phyloP scores from a whole-genome alignment of 2,329 filamentous ascomycete genomes.

The Fusarium redolens region DNA sequence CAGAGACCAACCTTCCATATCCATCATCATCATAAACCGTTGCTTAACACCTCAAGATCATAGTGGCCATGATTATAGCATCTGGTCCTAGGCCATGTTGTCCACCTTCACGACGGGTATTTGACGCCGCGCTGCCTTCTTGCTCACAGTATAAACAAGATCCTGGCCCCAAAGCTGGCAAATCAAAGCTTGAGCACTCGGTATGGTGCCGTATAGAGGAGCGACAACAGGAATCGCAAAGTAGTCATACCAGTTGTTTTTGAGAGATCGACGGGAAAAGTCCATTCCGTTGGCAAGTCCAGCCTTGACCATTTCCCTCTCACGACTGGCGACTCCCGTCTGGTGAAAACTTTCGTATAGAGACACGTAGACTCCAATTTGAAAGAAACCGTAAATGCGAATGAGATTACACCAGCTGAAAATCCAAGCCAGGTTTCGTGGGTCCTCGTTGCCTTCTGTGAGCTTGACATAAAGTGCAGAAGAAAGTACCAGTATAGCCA shows the following conservation, averaged over 20 bases:
- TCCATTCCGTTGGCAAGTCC: conserved; percentile 73
- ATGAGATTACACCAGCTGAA: conserved; percentile 70
- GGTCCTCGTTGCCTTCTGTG: conserved; percentile 62
- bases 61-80: not conserved
- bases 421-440: conserved; percentile 67
- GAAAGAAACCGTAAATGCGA: conserved; percentile 70
- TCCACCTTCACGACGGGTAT: conserved; percentile 57
- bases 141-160: conserved; percentile 77
- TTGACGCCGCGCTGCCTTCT: conserved; percentile 70
- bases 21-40: not conserved
- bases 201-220: conserved; percentile 74
- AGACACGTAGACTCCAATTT: conserved; percentile 71
- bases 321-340: conserved; percentile 68
- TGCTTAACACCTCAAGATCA: not conserved
- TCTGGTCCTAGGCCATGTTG: conserved; percentile 55
- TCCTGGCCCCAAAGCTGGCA: conserved; percentile 77
- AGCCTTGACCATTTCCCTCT: conserved; percentile 74
- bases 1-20: not conserved
- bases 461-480: conserved; percentile 70
- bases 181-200: conserved; percentile 74
- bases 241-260: conserved; percentile 71
- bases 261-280: conserved; percentile 69
- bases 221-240: conserved; percentile 74
- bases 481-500: conserved; percentile 71
- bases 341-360: conserved; percentile 76